Evolutionary conservation across 371 early-diverging fungal species (phyloP).

Genomic region (Rhizopus microsporus): DNA sequence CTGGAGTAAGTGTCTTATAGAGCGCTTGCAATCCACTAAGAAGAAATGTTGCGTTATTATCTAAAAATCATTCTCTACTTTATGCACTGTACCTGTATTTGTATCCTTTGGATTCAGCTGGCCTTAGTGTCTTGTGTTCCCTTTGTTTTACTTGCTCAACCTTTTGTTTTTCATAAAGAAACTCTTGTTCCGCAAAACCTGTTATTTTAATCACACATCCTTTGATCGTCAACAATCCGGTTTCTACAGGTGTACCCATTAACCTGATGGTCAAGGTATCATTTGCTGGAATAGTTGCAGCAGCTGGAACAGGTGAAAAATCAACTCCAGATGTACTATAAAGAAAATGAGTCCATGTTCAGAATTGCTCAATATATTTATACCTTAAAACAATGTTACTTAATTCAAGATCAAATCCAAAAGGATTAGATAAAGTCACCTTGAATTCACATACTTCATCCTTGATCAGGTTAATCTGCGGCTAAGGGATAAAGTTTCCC

Average conservation of each 20-base stretch:
- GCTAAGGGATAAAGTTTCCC: background rate
- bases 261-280: conserved; percentile 63
- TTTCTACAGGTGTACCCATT: conserved; percentile 65
- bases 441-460: conserved; percentile 74
- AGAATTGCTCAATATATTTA: background rate
- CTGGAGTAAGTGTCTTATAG: conserved; percentile 1
- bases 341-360: background rate
- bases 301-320: conserved; percentile 60
- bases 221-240: conserved; percentile 65
- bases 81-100: conserved; percentile 15
- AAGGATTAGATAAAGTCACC: conserved; percentile 74
- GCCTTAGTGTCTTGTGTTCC: conserved; percentile 3
- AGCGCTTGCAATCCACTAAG: conserved; percentile 20
- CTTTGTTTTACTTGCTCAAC: conserved; percentile 15
- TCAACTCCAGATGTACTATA: conserved; percentile 63
- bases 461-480: conserved; percentile 52
- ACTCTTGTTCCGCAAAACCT: conserved; percentile 76
- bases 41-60: background rate
- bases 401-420: conserved; percentile 78
- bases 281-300: conserved; percentile 72
- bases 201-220: conserved; percentile 75
- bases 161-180: conserved; percentile 48
- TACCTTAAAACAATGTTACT: conserved; percentile 67
- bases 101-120: conserved; percentile 19
- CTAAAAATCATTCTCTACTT: background rate